A percentile compares a stretch with the other conserved stretches of the same genome.
phyloP scores from a whole-genome alignment of 768 basidiomycete genomes.

The Galerina sulciceps region DNA sequence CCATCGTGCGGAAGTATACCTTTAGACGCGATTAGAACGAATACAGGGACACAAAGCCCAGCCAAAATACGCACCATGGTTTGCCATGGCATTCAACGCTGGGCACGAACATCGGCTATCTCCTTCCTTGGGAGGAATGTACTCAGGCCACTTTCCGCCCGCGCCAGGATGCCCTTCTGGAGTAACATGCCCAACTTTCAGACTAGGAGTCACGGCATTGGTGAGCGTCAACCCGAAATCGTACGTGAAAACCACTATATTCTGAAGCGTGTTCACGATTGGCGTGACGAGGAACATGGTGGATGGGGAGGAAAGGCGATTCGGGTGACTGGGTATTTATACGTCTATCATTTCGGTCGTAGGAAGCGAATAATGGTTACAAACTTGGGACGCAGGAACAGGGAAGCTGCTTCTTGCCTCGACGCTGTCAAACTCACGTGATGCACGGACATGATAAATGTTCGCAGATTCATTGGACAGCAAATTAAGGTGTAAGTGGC shows the following conservation, averaged over 20 bases:
- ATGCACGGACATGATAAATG: slow-evolving; percentile 6
- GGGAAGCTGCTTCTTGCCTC: neutral
- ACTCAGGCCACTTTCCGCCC: slow-evolving; percentile 73
- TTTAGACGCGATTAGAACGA: slow-evolving; percentile 11
- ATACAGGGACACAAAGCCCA: slow-evolving; percentile 18
- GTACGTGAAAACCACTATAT: slow-evolving; percentile 45
- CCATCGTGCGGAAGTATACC: slow-evolving; percentile 75
- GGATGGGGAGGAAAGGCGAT: slow-evolving; percentile 6
- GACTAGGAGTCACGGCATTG: slow-evolving; percentile 56
- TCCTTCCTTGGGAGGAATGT: slow-evolving; percentile 53
- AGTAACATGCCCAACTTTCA: slow-evolving; percentile 57
- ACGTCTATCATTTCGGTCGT: slow-evolving; percentile 8
- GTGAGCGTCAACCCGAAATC: slow-evolving; percentile 53
- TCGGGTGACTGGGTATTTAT: slow-evolving; percentile 4
- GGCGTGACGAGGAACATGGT: slow-evolving; percentile 38
- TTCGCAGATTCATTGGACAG: neutral
- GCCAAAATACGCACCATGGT: slow-evolving; percentile 64
- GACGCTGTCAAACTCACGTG: slow-evolving; percentile 17
- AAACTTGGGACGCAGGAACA: neutral
- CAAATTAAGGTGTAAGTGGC: no score
- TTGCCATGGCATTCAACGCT: slow-evolving; percentile 80
- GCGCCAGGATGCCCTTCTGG: slow-evolving; percentile 58
- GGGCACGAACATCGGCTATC: slow-evolving; percentile 80
- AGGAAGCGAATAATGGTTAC: slow-evolving; percentile 19
- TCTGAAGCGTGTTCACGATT: slow-evolving; percentile 30